Percentiles rank a stretch among this genome's conserved stretches.
Conservation (phyloP, 2,329 filamentous ascomycete species). For the Ilyonectria sp. region DNA sequence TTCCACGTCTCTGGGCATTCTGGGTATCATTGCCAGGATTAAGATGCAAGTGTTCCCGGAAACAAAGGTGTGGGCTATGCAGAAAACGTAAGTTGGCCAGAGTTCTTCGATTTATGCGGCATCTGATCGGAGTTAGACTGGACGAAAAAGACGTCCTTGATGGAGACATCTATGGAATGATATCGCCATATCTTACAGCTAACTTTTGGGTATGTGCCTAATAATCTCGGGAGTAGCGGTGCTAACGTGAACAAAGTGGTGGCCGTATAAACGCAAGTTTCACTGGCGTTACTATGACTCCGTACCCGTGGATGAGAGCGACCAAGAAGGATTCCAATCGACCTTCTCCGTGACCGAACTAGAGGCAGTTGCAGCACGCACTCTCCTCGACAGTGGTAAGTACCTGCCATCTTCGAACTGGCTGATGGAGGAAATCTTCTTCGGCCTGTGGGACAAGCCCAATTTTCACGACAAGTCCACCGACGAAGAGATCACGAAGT, state of each 20-base stretch:
- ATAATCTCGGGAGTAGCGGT: neutral
- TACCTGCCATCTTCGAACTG: constrained; percentile 63
- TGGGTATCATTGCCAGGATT: constrained; percentile 64
- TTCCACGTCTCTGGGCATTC: constrained; percentile 64
- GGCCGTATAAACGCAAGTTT: constrained; percentile 66
- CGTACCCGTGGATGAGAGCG: constrained; percentile 56
- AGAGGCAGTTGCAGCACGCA: constrained; percentile 58
- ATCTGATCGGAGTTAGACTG: constrained; percentile 48
- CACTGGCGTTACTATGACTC: constrained; percentile 68
- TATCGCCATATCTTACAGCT: constrained; percentile 65
- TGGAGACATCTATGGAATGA: constrained; percentile 65
- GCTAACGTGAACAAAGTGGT: constrained; percentile 57
- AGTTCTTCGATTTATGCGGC: neutral
- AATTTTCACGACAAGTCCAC: constrained; percentile 68
- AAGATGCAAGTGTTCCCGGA: constrained; percentile 66
- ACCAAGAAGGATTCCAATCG: constrained; percentile 66
- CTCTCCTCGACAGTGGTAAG: constrained; percentile 64
- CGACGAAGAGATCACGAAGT: constrained; percentile 57
- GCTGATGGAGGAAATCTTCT: constrained; percentile 65
- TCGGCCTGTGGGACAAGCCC: constrained; percentile 63
- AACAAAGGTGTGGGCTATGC: constrained; percentile 66
- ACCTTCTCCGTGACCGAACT: constrained; percentile 65
- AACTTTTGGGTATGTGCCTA: constrained; percentile 62
- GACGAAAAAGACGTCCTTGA: constrained; percentile 64
- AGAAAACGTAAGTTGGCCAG: constrained; percentile 59